phyloP scores from a whole-genome alignment of 2,329 filamentous ascomycete species.

The Epichloe glyceriae region DNA sequence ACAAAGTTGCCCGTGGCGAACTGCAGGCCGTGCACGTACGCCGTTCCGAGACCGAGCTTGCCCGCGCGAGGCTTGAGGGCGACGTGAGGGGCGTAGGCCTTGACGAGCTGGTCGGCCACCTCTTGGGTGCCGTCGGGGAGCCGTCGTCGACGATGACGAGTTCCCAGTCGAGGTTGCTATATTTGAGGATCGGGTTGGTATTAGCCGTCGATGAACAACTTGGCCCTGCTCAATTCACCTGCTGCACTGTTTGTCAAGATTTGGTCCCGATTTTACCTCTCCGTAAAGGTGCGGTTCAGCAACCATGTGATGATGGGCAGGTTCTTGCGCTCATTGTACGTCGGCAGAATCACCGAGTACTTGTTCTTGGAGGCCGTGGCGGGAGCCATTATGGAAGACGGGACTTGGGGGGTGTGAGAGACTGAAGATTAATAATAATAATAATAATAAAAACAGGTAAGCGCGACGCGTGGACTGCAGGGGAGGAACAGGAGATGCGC shows the following conservation, averaged over 20 bases:
- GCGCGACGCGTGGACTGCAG: not conserved
- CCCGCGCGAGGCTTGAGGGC: slow-evolving; percentile 77
- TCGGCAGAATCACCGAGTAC: slow-evolving; percentile 95
- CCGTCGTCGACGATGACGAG: slow-evolving; percentile 97
- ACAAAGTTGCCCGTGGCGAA: slow-evolving; percentile 88
- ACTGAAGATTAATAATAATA: not conserved
- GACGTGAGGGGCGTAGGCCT: slow-evolving; percentile 69
- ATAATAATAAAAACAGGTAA: not conserved
- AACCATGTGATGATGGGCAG: slow-evolving; percentile 93
- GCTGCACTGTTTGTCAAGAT: not conserved
- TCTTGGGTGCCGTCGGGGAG: slow-evolving; percentile 92
- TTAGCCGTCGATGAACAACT: not conserved
- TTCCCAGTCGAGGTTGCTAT: slow-evolving; percentile 87
- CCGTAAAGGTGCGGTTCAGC: slow-evolving; percentile 80
- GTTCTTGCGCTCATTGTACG: slow-evolving; percentile 97
- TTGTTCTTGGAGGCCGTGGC: slow-evolving; percentile 44
- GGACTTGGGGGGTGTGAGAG: not conserved
- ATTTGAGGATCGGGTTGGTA: not conserved
- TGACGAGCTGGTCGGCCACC: slow-evolving; percentile 79
- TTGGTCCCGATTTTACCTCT: slow-evolving; percentile 48
- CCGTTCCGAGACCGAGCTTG: slow-evolving; percentile 93
- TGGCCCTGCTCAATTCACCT: not conserved
- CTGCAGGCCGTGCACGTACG: slow-evolving; percentile 88
- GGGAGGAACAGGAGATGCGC: not conserved
- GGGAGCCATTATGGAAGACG: slow-evolving; percentile 30